A percentile compares a stretch with the other conserved stretches of the same genome.
Conservation (phyloP, 768 basidiomycete species). For the Hebeloma cylindrosporum region DNA sequence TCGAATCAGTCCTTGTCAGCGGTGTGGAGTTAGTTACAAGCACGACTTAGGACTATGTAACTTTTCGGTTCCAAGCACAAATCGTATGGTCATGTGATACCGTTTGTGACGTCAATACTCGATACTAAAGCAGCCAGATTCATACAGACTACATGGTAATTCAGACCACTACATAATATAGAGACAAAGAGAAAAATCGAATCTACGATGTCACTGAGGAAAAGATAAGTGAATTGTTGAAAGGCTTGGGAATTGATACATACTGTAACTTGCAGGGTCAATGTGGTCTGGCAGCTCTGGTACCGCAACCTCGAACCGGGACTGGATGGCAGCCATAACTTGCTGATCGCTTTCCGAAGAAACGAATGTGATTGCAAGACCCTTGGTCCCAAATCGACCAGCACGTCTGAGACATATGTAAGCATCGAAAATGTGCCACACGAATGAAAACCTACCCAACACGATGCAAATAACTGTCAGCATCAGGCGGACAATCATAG, state of each 20-base stretch:
- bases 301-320: slow-evolving; percentile 96
- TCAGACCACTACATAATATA: neutral
- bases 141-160: neutral
- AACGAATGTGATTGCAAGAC: slow-evolving; percentile 96
- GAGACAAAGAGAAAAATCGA: neutral
- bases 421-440: neutral
- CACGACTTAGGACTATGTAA: neutral
- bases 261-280: slow-evolving; percentile 94
- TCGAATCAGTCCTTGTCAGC: too few relatives aligned
- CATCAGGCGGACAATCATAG: slow-evolving; percentile 96
- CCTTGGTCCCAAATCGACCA: slow-evolving; percentile 98
- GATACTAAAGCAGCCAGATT: neutral
- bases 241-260: slow-evolving; percentile 34
- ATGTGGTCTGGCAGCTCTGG: slow-evolving; percentile 93
- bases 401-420: slow-evolving; percentile 64
- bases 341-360: slow-evolving; percentile 90
- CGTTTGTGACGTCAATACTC: too few relatives aligned
- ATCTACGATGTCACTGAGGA: slow-evolving; percentile 49
- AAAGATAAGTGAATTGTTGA: slow-evolving; percentile 8
- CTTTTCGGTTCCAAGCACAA: too few relatives aligned
- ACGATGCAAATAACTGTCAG: slow-evolving; percentile 97
- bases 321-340: slow-evolving; percentile 93
- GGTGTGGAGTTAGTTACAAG: slow-evolving; percentile 1
- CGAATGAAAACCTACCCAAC: slow-evolving; percentile 65
- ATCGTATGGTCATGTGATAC: too few relatives aligned